A percentile compares a stretch with the other conserved stretches of the same genome.
These are phyloP conservation scores for Skeletonema marinoi DNA, from an alignment of 108 stramenopile genomes.

Conservation along the genomic window DNA sequence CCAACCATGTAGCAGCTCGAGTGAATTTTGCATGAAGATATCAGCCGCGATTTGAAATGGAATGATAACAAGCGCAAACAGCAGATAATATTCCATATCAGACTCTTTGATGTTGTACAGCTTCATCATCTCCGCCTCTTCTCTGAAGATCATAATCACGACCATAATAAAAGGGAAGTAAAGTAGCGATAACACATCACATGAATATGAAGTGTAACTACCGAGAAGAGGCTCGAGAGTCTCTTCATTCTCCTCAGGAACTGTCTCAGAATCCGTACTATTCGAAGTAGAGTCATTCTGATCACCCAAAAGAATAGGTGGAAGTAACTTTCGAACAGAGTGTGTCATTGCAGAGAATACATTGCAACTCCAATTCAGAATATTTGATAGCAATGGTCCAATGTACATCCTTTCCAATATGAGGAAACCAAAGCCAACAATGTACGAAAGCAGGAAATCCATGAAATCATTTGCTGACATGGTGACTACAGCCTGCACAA, in stretches of 20 bases:
- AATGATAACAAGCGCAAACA: slow-evolving; percentile 64
- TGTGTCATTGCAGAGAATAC: neutral
- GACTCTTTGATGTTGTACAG: slow-evolving; percentile 82
- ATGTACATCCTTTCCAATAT: slow-evolving; percentile 68
- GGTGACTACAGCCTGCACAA: slow-evolving; percentile 63
- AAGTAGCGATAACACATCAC: slow-evolving; percentile 59
- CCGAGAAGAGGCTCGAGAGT: slow-evolving; percentile 84
- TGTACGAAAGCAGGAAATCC: slow-evolving; percentile 80
- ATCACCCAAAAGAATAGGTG: neutral
- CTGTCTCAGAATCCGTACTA: neutral
- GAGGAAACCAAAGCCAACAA: slow-evolving; percentile 79
- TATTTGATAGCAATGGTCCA: slow-evolving; percentile 54
- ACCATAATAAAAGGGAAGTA: slow-evolving; percentile 74
- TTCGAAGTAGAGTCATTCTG: neutral
- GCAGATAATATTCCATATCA: slow-evolving; percentile 84
- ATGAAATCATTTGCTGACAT: slow-evolving; percentile 81
- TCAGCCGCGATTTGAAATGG: slow-evolving; percentile 71
- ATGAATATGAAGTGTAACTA: slow-evolving; percentile 65
- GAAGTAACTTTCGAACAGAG: neutral
- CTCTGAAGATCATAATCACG: slow-evolving; percentile 70
- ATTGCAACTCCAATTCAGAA: slow-evolving; percentile 27
- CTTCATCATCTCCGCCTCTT: slow-evolving; percentile 65
- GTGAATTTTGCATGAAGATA: slow-evolving; percentile 67
- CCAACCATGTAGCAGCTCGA: slow-evolving; percentile 87
- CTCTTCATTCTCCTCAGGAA: slow-evolving; percentile 48